Conservation (phyloP, 164 flowering plant genomes). For the Stephania cephalantha region DNA sequence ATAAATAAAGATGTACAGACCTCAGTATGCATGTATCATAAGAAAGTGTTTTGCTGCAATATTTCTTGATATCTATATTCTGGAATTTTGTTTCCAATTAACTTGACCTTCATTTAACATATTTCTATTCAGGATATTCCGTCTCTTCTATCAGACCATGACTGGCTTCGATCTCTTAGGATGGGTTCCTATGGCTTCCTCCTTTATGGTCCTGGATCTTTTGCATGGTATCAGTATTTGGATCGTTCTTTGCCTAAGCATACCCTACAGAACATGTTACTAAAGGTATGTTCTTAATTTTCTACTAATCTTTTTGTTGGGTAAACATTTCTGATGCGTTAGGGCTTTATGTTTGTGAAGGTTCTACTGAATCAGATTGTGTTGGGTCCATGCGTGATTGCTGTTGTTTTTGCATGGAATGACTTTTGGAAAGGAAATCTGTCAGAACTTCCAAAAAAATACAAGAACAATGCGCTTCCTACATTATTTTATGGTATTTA, state of each 20-base stretch:
- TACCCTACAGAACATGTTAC: conserved; percentile 45
- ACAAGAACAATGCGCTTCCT: conserved; percentile 80
- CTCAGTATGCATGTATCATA: not conserved
- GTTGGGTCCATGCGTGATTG: conserved; percentile 85
- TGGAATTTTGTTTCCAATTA: conserved; percentile 2
- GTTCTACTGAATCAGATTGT: conserved; percentile 79
- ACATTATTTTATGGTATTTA: conserved; percentile 62
- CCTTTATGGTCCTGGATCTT: conserved; percentile 93
- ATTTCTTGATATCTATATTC: not conserved
- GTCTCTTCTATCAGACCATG: conserved; percentile 45
- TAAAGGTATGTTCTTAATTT: conserved; percentile 47
- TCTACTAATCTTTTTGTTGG: not conserved
- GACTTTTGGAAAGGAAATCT: conserved; percentile 79
- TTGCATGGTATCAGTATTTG: conserved; percentile 86
- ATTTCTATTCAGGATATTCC: conserved; percentile 33
- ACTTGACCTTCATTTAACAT: conserved; percentile 11
- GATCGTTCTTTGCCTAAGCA: conserved; percentile 63
- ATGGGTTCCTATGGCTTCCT: conserved; percentile 92
- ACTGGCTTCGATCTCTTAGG: conserved; percentile 82
- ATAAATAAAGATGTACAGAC: too few species aligned
- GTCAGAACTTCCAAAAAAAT: conserved; percentile 71
- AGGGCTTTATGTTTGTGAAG: conserved; percentile 31
- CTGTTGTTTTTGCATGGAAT: conserved; percentile 96
- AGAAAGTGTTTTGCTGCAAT: not conserved
- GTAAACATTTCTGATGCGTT: not conserved